Evolutionary conservation across 805 yeast genomes (phyloP).

Genomic region (Kuraishia hungarica): DNA sequence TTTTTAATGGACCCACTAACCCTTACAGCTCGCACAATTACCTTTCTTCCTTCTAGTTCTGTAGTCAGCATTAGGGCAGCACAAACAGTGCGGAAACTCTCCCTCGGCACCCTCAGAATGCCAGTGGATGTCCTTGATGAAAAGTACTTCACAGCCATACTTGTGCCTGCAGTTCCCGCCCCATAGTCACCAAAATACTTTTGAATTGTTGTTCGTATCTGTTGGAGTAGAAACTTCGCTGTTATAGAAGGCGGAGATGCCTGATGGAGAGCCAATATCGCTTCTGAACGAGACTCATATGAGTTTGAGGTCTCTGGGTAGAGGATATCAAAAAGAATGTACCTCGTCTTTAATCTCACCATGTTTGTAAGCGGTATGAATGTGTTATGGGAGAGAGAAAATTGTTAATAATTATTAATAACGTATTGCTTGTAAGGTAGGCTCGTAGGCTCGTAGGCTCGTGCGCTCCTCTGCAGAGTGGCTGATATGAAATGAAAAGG

Average conservation of each 20-base stretch:
- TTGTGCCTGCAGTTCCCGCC: conserved; percentile 49
- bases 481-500: too few relatives aligned
- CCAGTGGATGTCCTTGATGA: conserved; percentile 79
- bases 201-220: conserved; percentile 48
- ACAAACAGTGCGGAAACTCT: conserved; percentile 49
- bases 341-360: conserved; percentile 87
- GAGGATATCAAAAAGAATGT: conserved; percentile 70
- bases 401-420: too few relatives aligned
- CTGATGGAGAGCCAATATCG: conserved; percentile 39
- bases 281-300: conserved; percentile 21
- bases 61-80: conserved; percentile 58
- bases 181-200: conserved; percentile 77
- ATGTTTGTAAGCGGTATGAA: conserved; percentile 33
- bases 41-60: conserved; percentile 36
- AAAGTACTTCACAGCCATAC: conserved; percentile 67
- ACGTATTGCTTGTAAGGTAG: too few relatives aligned
- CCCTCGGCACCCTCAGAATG: conserved; percentile 68
- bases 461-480: too few relatives aligned
- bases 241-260: conserved; percentile 40
- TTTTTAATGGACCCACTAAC: conserved; percentile 85
- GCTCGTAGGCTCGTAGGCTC: too few relatives aligned
- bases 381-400: too few relatives aligned
- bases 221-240: conserved; percentile 38
- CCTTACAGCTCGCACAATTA: conserved; percentile 53
- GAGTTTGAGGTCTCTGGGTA: conserved; percentile 38